Percentiles rank a stretch among this genome's conserved stretches.
These are phyloP conservation scores for Colletotrichum coccodes DNA, from an alignment of 2,329 filamentous ascomycete genomes.

Conservation along the genomic window DNA sequence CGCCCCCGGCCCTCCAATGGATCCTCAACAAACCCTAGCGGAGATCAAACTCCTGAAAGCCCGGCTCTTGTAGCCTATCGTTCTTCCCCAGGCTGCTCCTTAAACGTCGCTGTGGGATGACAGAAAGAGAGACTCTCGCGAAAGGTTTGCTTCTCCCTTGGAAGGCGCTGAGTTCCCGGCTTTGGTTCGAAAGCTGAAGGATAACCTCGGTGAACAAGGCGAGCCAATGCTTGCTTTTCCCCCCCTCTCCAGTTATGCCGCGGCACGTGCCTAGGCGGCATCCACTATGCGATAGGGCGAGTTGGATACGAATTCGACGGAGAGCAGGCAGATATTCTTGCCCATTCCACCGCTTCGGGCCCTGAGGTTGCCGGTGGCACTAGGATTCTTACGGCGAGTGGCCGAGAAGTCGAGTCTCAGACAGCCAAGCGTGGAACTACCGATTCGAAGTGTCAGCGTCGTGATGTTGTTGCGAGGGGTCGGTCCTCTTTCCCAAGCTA, in stretches of 20 bases:
- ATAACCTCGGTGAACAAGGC: background rate
- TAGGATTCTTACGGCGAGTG: background rate
- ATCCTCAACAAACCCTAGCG: background rate
- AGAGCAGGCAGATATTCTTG: background rate
- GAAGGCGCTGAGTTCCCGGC: background rate
- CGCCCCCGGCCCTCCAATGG: background rate
- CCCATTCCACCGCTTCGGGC: conserved; percentile 1
- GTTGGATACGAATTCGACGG: background rate
- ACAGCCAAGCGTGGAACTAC: background rate
- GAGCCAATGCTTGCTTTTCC: conserved; percentile 13
- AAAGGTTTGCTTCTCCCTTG: conserved; percentile 18
- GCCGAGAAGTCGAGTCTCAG: background rate
- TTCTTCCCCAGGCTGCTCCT: background rate
- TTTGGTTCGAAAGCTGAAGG: background rate
- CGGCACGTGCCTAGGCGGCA: conserved; percentile 12
- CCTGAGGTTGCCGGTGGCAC: conserved; percentile 4
- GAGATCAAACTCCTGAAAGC: background rate
- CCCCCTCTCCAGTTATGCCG: background rate
- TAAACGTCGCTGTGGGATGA: background rate
- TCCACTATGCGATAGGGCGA: background rate
- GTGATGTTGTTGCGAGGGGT: background rate
- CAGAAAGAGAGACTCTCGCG: background rate
- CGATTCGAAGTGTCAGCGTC: background rate
- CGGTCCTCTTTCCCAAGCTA: background rate
- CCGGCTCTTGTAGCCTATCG: background rate